Percentiles rank a stretch among this genome's conserved stretches.
Conservation (phyloP, 169 alveolate species). For the Babesia ovata region DNA sequence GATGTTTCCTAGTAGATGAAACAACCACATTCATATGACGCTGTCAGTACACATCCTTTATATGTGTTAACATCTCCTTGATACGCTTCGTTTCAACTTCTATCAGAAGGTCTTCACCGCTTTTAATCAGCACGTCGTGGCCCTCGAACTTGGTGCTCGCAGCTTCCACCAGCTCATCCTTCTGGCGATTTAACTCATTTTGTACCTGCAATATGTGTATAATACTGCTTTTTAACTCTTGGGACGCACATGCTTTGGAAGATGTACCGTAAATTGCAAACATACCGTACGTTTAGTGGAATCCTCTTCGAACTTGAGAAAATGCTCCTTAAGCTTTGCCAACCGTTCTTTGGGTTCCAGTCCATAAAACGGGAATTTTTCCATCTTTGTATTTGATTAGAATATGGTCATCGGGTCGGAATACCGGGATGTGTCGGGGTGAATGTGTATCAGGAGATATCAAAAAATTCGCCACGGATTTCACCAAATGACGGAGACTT, state of each 20-base stretch:
- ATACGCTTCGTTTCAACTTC: conserved; percentile 3
- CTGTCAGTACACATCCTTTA: conserved; percentile 18
- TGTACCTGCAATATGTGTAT: background rate
- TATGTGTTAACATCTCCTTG: background rate
- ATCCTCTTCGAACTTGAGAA: conserved; percentile 28
- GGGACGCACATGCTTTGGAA: background rate
- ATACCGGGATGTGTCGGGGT: background rate
- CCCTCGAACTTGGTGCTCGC: background rate
- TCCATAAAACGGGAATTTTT: conserved; percentile 36
- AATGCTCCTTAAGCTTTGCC: conserved; percentile 26
- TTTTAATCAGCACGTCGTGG: conserved; percentile 10
- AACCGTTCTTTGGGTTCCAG: conserved; percentile 34
- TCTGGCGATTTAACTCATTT: background rate
- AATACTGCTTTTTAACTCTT: background rate
- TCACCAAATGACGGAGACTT: conserved; percentile 6
- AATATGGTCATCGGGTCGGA: background rate
- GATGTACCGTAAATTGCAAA: background rate
- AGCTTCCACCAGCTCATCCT: conserved; percentile 12
- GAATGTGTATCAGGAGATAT: background rate
- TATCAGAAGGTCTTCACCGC: conserved; percentile 28
- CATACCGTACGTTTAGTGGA: conserved; percentile 23
- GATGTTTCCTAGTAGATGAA: background rate
- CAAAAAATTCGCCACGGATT: background rate
- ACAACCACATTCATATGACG: background rate
- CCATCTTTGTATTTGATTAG: background rate